Base-by-base conservation (phyloP, 441 rosid genomes). In the Erodium texanum region DNA sequence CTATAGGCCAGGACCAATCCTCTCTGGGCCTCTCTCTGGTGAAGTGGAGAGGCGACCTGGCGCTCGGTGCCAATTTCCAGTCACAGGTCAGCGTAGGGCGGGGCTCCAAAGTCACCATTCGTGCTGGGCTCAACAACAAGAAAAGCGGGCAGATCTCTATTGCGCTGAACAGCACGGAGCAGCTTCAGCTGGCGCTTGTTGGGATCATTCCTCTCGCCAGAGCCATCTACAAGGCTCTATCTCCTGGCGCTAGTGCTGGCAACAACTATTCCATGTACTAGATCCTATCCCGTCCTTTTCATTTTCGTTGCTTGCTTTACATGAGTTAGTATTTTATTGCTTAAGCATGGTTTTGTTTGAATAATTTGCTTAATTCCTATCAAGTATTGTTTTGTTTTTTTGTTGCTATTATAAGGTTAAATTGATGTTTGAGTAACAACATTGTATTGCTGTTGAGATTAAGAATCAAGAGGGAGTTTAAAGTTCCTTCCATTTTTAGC, bases 31-130 rank as follows among this genome's bases (percentile, higher is more conserved):
- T 92, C 75, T 92, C 98, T 29, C 76, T 93, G 41, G 93, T 93
- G 74, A 89, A 90, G 74, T 93, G 97, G 98, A 86, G 87, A 75
- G 97, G 95, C 14, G 97, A 93, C 81, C 75, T 90, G 70, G 96
- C 96, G 16, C 73, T 93, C 19, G 94, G 92, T 67, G 93, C 95
- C 24, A 87, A 90, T 76, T 73, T 93, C 54, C 93, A 89, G 78
- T 90, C 97, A 14, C 97, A 90, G 74, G 54, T 93, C 52, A 87
- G 95, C 0, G 36, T 93, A 29, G 93, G 98, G 48, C 78, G 95
- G 68, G 71, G 79, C 66, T 90, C 93, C 0, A 88, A 93, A 82
- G 64, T 93, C 10, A 85, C 90, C 1, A 71, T 93, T 65, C 92
- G 93, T 62, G 97, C 93, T 3, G 96, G 97, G 66, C 78, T 93